Evolutionary conservation across 2,329 filamentous ascomycete genomes (phyloP), one percentile per base, ranked within the genome.

Genomic region (Ophiostoma angusticollis): DNA sequence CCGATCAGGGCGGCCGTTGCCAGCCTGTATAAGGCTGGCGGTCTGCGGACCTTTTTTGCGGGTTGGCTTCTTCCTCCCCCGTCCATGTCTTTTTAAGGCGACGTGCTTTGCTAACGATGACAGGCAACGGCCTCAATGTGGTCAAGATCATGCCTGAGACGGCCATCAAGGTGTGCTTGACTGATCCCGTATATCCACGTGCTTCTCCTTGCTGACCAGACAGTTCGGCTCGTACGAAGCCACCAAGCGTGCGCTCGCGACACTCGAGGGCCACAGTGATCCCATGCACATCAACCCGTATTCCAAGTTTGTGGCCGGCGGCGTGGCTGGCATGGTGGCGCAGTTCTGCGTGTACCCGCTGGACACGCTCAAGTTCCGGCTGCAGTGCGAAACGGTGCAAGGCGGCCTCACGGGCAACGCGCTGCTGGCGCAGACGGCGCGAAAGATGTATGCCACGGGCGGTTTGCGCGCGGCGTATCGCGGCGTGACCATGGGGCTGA

Each of bases 81-180:
- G 5, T 6, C 3, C 9, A 5, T 3, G n/a, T 7, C 24, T 14
- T 24, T 24, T 36, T 31, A 25, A 12, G 1, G 27, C 31, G 2
- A 19, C 9, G 4, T 33, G 6, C 12, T n/a, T 14, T 27, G 9
- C 31, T 29, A 33, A 41, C 45, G 16, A 49, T 40, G 25, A n/a
- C 50, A 93, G 87, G 91, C 27, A 98, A 98, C 54, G 91, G 91
- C 4, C 67, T 98, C 50, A 98, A 98, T 51, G 86, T 98, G 3
- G 60, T 95, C 53, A 98, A 98, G 60, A 91, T 98, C 44, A 94
- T 96, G 85, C 91, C 91, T 0, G 91, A 98, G 63, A 95, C 89
- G 21, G 89, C 91, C 19, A 94, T 98, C 56, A 93, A 95, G 52
- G 64, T 67, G 54, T 27, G 49, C 27, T 9, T 6, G 5, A 13